Conservation (phyloP, 192 early-diverging fungal genomes). For the Phlyctochytrium bullatum region DNA sequence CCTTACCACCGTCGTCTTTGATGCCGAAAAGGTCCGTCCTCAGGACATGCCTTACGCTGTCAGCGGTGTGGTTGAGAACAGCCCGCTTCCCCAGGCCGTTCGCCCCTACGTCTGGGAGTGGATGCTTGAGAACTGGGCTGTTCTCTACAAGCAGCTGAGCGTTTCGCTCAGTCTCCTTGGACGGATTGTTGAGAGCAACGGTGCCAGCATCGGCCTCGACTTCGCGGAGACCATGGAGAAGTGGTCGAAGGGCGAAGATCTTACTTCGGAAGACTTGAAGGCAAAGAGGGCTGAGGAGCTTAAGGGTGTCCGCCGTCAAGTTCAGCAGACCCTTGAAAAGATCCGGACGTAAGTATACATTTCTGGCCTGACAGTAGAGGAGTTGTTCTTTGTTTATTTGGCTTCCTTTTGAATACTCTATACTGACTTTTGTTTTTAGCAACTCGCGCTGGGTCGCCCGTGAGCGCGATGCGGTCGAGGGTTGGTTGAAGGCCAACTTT, state of each 20-base stretch:
- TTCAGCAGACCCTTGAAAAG: slow-evolving; percentile 32
- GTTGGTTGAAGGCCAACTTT: slow-evolving; percentile 7
- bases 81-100: slow-evolving; percentile 2
- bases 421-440: not conserved
- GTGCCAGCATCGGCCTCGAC: slow-evolving; percentile 10
- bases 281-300: slow-evolving; percentile 29
- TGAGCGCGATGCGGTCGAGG: not conserved
- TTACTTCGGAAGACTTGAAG: slow-evolving; percentile 17
- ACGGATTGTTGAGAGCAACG: slow-evolving; percentile 6
- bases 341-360: slow-evolving; percentile 14
- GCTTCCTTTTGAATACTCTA: not conserved
- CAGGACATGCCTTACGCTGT: slow-evolving; percentile 19
- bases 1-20: slow-evolving; percentile 64
- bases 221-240: slow-evolving; percentile 29
- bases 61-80: not conserved
- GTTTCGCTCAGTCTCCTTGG: slow-evolving; percentile 4
- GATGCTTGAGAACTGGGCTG: slow-evolving; percentile 23
- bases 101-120: slow-evolving; percentile 23
- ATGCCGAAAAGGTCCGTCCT: slow-evolving; percentile 62
- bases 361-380: too few relatives aligned
- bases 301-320: slow-evolving; percentile 21
- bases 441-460: slow-evolving; percentile 7
- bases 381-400: not conserved
- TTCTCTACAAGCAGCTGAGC: not conserved
- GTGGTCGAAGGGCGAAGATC: slow-evolving; percentile 29